Conservation (phyloP, 2,329 filamentous ascomycete genomes). For the Knoxdaviesia capensis region DNA sequence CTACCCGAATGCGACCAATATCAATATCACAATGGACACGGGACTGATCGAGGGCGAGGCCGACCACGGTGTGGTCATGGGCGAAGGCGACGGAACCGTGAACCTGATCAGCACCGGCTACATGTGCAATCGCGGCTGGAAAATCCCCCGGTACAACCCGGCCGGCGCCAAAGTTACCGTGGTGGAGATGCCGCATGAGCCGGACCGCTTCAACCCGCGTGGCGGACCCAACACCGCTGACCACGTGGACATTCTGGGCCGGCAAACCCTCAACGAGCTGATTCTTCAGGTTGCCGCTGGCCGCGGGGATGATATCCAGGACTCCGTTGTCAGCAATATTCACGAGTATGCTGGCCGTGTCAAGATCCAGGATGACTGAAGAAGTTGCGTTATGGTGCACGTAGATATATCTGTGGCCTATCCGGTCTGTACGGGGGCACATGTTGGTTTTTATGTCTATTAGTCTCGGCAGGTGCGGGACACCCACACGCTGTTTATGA, state of each 20-base stretch:
- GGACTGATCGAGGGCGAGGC: constrained; percentile 35
- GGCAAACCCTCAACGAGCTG: constrained; percentile 76
- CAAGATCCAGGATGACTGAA: constrained; percentile 50
- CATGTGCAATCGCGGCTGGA: constrained; percentile 94
- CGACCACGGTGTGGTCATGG: constrained; percentile 86
- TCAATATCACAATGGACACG: constrained; percentile 60
- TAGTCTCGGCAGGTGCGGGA: no score
- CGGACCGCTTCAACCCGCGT: constrained; percentile 74
- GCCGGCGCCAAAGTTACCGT: constrained; percentile 63
- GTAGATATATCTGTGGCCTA: no score
- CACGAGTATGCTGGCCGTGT: constrained; percentile 64
- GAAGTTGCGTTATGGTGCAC: no score
- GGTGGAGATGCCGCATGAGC: constrained; percentile 93
- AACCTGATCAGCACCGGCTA: constrained; percentile 83
- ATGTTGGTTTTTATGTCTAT: no score
- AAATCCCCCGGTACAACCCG: constrained; percentile 83
- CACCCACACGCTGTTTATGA: no score
- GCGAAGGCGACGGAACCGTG: constrained; percentile 90
- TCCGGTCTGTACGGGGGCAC: no score
- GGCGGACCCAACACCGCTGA: constrained; percentile 57
- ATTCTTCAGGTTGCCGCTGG: constrained; percentile 75
- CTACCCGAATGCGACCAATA: constrained; percentile 37
- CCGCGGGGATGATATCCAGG: constrained; percentile 56
- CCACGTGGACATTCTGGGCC: constrained; percentile 87
- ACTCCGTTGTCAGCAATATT: constrained; percentile 67